Percentiles rank a stretch among this genome's conserved stretches.
phyloP scores from a whole-genome alignment of 805 yeast species.

The Metschnikowia baotianmanensis region DNA sequence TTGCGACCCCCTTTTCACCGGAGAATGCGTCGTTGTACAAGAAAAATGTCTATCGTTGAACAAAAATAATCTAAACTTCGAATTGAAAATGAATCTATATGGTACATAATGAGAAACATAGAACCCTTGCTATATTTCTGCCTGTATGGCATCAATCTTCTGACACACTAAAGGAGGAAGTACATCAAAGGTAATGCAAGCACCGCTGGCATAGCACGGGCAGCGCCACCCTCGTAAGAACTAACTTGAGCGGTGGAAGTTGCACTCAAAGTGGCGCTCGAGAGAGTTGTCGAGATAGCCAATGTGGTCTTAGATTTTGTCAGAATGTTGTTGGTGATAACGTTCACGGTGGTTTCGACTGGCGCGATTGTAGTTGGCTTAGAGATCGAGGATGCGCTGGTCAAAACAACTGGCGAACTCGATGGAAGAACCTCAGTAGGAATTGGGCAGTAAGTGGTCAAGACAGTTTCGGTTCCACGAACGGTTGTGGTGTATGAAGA shows the following conservation, averaged over 20 bases:
- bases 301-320: constrained; percentile 31
- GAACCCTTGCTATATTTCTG: not conserved
- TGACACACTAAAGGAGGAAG: constrained; percentile 13
- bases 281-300: constrained; percentile 1
- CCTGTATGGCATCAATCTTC: not conserved
- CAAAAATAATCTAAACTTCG: too few species aligned
- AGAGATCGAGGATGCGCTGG: not conserved
- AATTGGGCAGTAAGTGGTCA: constrained; percentile 18
- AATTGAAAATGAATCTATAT: too few species aligned
- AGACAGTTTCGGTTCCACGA: constrained; percentile 12
- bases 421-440: constrained; percentile 6
- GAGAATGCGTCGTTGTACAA: too few species aligned
- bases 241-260: constrained; percentile 12
- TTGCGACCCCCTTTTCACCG: too few species aligned
- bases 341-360: constrained; percentile 30
- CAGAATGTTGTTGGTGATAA: constrained; percentile 40
- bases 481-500: constrained; percentile 13
- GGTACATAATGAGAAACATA: too few species aligned
- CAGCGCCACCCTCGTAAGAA: constrained; percentile 32
- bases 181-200: constrained; percentile 24
- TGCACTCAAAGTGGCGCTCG: not conserved
- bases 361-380: not conserved
- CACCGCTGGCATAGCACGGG: constrained; percentile 24
- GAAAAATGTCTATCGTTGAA: too few species aligned
- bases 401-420: too few species aligned